Evolutionary conservation across 1,284 basidiomycete genomes (phyloP).

Genomic region (Moesziomyces parantarcticus): DNA sequence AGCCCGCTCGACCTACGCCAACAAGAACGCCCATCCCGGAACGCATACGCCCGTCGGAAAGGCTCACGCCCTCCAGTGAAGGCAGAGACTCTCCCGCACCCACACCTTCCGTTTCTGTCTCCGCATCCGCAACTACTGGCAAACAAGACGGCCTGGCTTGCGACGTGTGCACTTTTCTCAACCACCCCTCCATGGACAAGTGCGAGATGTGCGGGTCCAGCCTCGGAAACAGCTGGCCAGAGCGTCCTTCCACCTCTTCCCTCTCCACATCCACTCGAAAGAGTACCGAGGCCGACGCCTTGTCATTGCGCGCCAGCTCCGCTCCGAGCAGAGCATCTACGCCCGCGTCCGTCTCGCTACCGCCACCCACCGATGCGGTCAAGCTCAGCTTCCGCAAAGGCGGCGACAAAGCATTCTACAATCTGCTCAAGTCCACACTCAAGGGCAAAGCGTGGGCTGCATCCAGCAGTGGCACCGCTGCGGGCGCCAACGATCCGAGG

Average conservation of each 20-base stretch:
- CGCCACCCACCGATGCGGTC: conserved; percentile 70
- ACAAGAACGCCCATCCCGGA: conserved; percentile 7
- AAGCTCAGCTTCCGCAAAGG: conserved; percentile 87
- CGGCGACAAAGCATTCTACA: conserved; percentile 86
- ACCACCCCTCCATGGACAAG: conserved; percentile 77
- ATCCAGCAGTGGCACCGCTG: neutral
- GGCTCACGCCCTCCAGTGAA: conserved; percentile 15
- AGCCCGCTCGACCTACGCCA: conserved; percentile 34
- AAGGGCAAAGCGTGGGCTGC: conserved; percentile 80
- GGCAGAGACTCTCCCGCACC: conserved; percentile 16
- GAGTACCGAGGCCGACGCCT: conserved; percentile 36
- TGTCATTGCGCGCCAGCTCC: conserved; percentile 27
- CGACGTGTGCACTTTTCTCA: conserved; percentile 89
- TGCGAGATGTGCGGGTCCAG: conserved; percentile 91
- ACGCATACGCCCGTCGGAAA: conserved; percentile 5
- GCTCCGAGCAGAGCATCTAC: conserved; percentile 67
- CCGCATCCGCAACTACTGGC: neutral
- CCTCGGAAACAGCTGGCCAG: conserved; percentile 69
- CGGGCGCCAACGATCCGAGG: conserved; percentile 4
- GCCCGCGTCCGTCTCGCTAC: conserved; percentile 73
- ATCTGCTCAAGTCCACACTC: conserved; percentile 79
- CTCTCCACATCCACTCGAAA: conserved; percentile 25
- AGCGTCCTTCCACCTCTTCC: conserved; percentile 34
- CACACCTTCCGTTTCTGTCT: neutral
- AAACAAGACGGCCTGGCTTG: conserved; percentile 70